These are phyloP conservation scores for Neoboletus magnificus DNA, from an alignment of 768 basidiomycete species.

Conservation along the genomic window DNA sequence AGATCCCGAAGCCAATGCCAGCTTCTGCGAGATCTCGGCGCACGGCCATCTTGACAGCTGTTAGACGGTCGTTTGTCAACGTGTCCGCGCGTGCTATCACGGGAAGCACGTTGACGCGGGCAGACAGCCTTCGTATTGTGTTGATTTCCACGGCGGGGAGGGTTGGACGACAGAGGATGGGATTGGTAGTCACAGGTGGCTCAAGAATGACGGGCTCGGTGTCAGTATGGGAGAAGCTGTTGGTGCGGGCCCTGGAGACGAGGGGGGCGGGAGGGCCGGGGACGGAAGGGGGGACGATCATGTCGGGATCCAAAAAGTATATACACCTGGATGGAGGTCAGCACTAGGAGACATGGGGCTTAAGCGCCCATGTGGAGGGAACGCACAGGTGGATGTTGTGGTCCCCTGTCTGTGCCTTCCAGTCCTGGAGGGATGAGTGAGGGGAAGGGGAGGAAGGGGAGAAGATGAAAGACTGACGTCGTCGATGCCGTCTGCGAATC, in stretches of 20 bases:
- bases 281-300: slow-evolving; percentile 68
- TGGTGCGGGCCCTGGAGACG: slow-evolving; percentile 64
- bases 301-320: slow-evolving; percentile 84
- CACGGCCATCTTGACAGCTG: slow-evolving; percentile 75
- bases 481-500: slow-evolving; percentile 70
- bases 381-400: slow-evolving; percentile 80
- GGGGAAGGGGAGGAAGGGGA: slow-evolving; percentile 19
- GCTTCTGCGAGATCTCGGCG: slow-evolving; percentile 78
- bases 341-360: slow-evolving; percentile 12
- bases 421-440: slow-evolving; percentile 48
- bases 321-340: slow-evolving; percentile 56
- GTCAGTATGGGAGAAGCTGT: slow-evolving; percentile 69
- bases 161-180: slow-evolving; percentile 61
- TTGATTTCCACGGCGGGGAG: slow-evolving; percentile 69
- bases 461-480: slow-evolving; percentile 55
- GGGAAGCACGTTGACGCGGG: slow-evolving; percentile 83
- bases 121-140: slow-evolving; percentile 75
- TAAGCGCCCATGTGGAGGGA: slow-evolving; percentile 31
- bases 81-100: slow-evolving; percentile 80
- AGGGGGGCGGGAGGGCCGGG: slow-evolving; percentile 65
- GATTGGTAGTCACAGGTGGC: slow-evolving; percentile 73
- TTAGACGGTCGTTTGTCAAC: slow-evolving; percentile 77
- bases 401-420: slow-evolving; percentile 66
- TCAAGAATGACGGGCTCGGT: slow-evolving; percentile 77
- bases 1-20: slow-evolving; percentile 87